A percentile compares a stretch with the other conserved stretches of the same genome.
phyloP scores from a whole-genome alignment of 1,284 basidiomycete species.

The Porodaedalea pini region DNA sequence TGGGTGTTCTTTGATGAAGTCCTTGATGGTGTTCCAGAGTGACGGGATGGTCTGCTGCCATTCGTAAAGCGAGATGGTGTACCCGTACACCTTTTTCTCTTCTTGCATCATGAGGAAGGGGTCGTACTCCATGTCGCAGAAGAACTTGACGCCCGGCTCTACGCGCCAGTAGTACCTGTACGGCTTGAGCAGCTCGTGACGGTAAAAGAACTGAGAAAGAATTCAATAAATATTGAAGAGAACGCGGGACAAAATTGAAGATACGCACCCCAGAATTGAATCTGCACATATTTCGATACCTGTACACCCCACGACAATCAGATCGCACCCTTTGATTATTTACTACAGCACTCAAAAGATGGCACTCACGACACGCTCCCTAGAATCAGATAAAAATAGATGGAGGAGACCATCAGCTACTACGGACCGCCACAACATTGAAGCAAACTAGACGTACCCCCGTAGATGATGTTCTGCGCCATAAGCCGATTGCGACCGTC shows the following conservation, averaged over 20 bases:
- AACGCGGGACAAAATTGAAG: slow-evolving; percentile 2
- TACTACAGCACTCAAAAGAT: background rate
- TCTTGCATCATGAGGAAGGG: slow-evolving; percentile 80
- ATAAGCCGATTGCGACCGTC: slow-evolving; percentile 59
- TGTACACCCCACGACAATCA: slow-evolving; percentile 27
- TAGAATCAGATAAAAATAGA: slow-evolving; percentile 12
- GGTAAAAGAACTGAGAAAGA: slow-evolving; percentile 63
- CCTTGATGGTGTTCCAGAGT: slow-evolving; percentile 69
- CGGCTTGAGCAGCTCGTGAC: slow-evolving; percentile 64
- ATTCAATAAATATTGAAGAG: slow-evolving; percentile 18
- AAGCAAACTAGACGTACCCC: slow-evolving; percentile 39
- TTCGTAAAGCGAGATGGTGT: slow-evolving; percentile 76
- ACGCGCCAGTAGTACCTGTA: slow-evolving; percentile 88
- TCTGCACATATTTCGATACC: slow-evolving; percentile 78
- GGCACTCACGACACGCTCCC: slow-evolving; percentile 27
- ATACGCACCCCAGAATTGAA: slow-evolving; percentile 76
- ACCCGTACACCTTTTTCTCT: slow-evolving; percentile 67
- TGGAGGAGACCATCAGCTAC: background rate
- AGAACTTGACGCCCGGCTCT: slow-evolving; percentile 72
- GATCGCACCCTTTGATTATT: background rate
- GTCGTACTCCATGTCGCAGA: slow-evolving; percentile 75
- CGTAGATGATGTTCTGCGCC: slow-evolving; percentile 67
- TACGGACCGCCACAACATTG: background rate
- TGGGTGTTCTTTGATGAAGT: slow-evolving; percentile 67
- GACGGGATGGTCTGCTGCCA: slow-evolving; percentile 77